A percentile compares a stretch with the other conserved stretches of the same genome.
These are phyloP conservation scores for Malassezia vespertilionis DNA, from an alignment of 1,284 basidiomycete species.

Conservation along the genomic window DNA sequence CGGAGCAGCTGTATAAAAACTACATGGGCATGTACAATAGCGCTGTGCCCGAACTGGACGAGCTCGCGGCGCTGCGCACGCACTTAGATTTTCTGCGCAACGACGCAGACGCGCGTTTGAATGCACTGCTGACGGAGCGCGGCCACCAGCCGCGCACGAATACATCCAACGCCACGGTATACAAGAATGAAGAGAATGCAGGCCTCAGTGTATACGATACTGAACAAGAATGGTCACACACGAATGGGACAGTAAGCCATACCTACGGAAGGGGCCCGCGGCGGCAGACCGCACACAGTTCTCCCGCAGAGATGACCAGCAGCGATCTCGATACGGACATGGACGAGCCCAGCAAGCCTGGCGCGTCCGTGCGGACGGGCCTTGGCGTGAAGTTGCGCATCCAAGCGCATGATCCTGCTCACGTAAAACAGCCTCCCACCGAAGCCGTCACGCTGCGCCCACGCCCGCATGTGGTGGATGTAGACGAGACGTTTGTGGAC, in stretches of 20 bases:
- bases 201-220: not conserved
- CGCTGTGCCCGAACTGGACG: constrained; percentile 6
- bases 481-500: constrained; percentile 11
- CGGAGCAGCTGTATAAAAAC: constrained; percentile 5
- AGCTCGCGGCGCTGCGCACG: constrained; percentile 1
- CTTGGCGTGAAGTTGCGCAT: constrained; percentile 10
- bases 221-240: not conserved
- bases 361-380: not conserved
- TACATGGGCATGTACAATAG: not conserved
- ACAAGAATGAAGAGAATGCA: not conserved
- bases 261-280: constrained; percentile 8
- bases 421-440: no score
- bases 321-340: not conserved
- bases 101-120: constrained; percentile 4
- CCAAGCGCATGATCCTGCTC: not conserved
- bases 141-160: not conserved
- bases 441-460: not conserved
- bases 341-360: not conserved
- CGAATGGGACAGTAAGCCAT: not conserved
- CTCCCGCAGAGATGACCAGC: not conserved
- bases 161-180: no score
- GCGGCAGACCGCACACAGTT: not conserved
- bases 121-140: constrained; percentile 5
- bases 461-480: not conserved
- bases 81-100: constrained; percentile 5